Base-by-base conservation (phyloP, 1,284 basidiomycete species). In the Peniophora sp. region DNA sequence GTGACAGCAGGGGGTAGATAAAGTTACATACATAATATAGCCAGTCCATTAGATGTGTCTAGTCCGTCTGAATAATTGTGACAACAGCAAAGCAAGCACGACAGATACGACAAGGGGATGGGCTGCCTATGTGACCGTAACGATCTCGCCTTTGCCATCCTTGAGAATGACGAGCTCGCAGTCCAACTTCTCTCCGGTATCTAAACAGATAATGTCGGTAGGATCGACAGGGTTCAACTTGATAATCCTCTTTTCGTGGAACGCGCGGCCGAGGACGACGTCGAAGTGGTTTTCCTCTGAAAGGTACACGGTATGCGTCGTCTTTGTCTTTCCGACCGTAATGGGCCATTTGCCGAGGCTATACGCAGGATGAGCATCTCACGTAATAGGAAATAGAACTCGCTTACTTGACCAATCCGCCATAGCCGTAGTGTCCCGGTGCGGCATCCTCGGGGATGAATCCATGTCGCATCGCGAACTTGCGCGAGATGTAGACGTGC, bases 241-340 rank as follows among this genome's bases (percentile, higher is more conserved):
- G 58, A 99, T 83, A 58, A 88, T 85, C 59, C 96, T 79, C 62
- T 83, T 84, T 69, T 99, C 97, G 68, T 95, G 88, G 73, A 98
- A 99, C 27, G 89, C 86, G 41, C 96, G 79, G 3, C 96, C 96
- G 2, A 99, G 78, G 18, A 98, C 90, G 47, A 97, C 92, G 60
- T 97, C 95, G 69, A 99, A 99, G 66, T 97, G 95, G 20, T 87
- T 85, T 67, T 97, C 95, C 65, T 99, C 96, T 9, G 89, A 89
- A 32, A 98, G 73, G 69, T 90, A 90, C 1, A 91, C 86, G 0
- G 76, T 58, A 48, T 73, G 72, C 43, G 58, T 64, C 1, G 70
- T 72, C 58, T 70, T 72, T 22, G 70, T 73, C 41, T 62, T 62
- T 18, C 72, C 73, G 17, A 75, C 66, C 1, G 83, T 88, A 47